Conservation (phyloP, 1,284 basidiomycete genomes). For the Ceratobasidium sp. region DNA sequence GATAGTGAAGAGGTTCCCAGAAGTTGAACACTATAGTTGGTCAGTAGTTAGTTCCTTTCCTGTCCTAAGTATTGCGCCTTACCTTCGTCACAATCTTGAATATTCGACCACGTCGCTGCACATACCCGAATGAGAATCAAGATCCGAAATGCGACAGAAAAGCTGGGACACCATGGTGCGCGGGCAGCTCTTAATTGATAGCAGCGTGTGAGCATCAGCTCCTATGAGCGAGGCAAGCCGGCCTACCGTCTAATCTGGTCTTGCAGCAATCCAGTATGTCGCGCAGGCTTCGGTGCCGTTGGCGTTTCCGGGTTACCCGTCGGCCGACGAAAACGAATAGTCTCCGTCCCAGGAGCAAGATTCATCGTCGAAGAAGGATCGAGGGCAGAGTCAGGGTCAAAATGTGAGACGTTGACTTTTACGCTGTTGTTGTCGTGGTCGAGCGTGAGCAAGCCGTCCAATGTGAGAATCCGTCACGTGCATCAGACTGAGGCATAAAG, state of each 20-base stretch:
- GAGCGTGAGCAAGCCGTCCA: constrained; percentile 17
- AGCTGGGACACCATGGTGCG: constrained; percentile 85
- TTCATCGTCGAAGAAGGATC: constrained; percentile 11
- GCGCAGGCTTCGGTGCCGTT: constrained; percentile 25
- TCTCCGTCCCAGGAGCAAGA: constrained; percentile 42
- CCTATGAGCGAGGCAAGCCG: background rate
- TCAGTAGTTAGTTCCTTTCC: constrained; percentile 30
- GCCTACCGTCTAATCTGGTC: constrained; percentile 77
- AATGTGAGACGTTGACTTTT: constrained; percentile 17
- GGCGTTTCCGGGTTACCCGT: constrained; percentile 27
- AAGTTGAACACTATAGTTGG: constrained; percentile 88
- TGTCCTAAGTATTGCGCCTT: constrained; percentile 49
- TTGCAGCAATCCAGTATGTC: constrained; percentile 65
- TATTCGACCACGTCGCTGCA: constrained; percentile 96
- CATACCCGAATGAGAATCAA: constrained; percentile 84
- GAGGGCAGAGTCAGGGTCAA: background rate
- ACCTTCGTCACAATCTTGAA: constrained; percentile 98
- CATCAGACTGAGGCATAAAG: background rate
- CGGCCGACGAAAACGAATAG: constrained; percentile 44
- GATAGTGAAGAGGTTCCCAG: constrained; percentile 97
- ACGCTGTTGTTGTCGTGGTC: constrained; percentile 7
- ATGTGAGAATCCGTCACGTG: constrained; percentile 28
- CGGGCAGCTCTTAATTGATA: constrained; percentile 66
- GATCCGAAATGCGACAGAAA: constrained; percentile 85
- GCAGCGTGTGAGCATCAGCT: constrained; percentile 3